Conservation (phyloP, 2,329 filamentous ascomycete genomes). For the Emergomyces africanus region DNA sequence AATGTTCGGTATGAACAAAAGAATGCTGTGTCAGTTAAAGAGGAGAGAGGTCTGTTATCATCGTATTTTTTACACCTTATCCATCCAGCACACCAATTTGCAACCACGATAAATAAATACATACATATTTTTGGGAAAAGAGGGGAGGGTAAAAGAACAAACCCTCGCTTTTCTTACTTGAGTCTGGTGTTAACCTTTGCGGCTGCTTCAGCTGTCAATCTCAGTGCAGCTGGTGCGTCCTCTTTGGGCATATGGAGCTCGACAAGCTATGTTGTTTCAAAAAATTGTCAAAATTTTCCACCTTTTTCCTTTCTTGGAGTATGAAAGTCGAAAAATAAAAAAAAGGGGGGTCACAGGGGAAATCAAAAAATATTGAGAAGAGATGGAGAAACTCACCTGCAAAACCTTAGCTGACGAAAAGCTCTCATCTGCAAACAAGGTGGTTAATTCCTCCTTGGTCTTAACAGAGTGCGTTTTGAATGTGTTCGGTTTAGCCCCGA, state of each 20-base stretch:
- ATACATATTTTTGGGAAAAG: neutral
- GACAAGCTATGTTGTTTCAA: constrained; percentile 50
- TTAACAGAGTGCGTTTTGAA: constrained; percentile 51
- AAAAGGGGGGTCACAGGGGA: neutral
- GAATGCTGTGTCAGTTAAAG: neutral
- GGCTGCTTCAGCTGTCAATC: constrained; percentile 54
- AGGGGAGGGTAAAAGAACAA: neutral
- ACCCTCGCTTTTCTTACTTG: neutral
- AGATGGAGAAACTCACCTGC: constrained; percentile 18
- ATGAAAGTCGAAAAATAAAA: neutral
- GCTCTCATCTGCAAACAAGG: constrained; percentile 47
- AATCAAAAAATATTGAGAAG: neutral
- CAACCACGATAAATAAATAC: neutral
- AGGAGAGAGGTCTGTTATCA: neutral
- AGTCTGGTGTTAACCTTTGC: constrained; percentile 47
- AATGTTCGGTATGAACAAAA: too few species aligned
- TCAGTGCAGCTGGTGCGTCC: constrained; percentile 58
- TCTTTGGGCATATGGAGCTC: constrained; percentile 66
- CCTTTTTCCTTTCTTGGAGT: neutral
- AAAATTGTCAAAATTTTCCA: neutral
- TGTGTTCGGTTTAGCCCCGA: constrained; percentile 47
- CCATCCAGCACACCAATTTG: too few species aligned
- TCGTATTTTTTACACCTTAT: too few species aligned
- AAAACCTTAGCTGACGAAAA: constrained; percentile 43
- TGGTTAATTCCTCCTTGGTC: constrained; percentile 53